phyloP scores from a whole-genome alignment of 2,329 filamentous ascomycete genomes.

The Sporothrix pseudoabietina region DNA sequence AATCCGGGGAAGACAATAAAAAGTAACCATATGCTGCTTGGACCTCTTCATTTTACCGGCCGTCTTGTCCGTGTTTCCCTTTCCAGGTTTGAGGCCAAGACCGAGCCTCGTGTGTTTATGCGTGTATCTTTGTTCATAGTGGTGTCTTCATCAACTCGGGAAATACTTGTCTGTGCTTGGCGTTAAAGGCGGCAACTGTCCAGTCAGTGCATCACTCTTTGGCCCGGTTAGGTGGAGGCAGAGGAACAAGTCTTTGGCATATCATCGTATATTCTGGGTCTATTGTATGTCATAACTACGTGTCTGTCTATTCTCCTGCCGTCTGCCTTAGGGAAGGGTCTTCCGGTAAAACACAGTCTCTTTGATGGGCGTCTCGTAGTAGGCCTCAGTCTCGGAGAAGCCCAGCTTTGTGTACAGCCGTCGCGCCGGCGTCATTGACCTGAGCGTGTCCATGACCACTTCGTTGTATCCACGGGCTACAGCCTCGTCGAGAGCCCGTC shows the following conservation, averaged over 20 bases:
- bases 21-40: background rate
- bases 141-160: background rate
- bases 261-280: background rate
- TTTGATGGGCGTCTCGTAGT: conserved; percentile 32
- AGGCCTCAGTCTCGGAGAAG: conserved; percentile 40
- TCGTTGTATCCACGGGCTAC: conserved; percentile 25
- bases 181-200: background rate
- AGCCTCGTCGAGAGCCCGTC: conserved; percentile 20
- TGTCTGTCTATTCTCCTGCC: background rate
- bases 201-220: background rate
- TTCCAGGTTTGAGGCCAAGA: background rate
- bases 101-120: background rate
- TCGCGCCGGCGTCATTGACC: conserved; percentile 40
- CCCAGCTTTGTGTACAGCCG: conserved; percentile 52
- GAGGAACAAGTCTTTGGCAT: background rate
- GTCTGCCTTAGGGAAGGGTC: background rate
- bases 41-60: background rate
- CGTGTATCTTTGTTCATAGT: background rate
- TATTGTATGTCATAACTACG: background rate
- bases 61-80: background rate
- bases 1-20: background rate
- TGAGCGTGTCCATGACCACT: conserved; percentile 33
- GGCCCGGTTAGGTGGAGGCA: background rate
- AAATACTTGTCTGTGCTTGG: background rate
- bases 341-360: conserved; percentile 30